Conservation (phyloP, 1,284 basidiomycete species). For the Veloboletus limbatus region DNA sequence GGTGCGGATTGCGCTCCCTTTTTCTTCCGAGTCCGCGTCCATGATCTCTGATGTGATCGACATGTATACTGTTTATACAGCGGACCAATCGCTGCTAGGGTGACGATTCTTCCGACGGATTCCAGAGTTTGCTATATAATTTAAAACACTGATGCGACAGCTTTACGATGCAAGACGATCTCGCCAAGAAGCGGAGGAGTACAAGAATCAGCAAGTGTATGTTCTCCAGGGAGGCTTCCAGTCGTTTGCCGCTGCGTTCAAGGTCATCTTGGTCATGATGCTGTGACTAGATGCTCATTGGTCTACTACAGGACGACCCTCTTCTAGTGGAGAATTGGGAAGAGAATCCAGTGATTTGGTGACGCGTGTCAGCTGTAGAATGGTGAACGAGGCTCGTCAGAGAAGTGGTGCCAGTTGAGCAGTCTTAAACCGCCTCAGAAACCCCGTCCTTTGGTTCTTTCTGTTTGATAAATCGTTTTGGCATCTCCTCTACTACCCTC, state of each 20-base stretch:
- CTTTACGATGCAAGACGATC: constrained; percentile 63
- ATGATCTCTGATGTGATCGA: constrained; percentile 4
- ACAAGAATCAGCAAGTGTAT: constrained; percentile 50
- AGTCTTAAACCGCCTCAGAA: constrained; percentile 7
- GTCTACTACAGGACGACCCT: constrained; percentile 53
- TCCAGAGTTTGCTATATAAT: background rate
- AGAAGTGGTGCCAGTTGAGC: background rate
- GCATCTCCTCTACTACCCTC: constrained; percentile 59
- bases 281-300: background rate
- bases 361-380: constrained; percentile 7
- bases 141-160: constrained; percentile 36
- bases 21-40: background rate
- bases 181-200: constrained; percentile 36
- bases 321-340: constrained; percentile 74
- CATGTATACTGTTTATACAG: constrained; percentile 36
- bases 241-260: constrained; percentile 66
- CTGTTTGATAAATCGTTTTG: constrained; percentile 49
- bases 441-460: constrained; percentile 36
- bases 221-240: constrained; percentile 71
- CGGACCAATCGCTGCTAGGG: constrained; percentile 72
- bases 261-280: constrained; percentile 37
- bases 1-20: constrained; percentile 53
- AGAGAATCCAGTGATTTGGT: constrained; percentile 38
- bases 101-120: constrained; percentile 32
- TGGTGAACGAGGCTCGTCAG: background rate